Evolutionary conservation across 2,329 filamentous ascomycete genomes (phyloP).

Genomic region (Aspergillus novofumigatus): DNA sequence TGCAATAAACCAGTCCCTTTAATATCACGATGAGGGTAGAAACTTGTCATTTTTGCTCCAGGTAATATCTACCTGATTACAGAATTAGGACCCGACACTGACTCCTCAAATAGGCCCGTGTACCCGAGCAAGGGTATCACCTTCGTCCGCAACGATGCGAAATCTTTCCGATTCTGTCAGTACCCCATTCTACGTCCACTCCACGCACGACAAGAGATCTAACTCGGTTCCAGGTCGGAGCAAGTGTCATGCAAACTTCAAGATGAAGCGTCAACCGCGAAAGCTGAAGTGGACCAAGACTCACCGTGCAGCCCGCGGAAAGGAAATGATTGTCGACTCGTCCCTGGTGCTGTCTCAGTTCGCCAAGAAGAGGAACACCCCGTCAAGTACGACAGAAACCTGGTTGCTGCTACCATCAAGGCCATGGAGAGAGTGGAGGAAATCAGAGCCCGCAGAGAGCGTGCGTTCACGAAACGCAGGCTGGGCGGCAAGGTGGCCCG

Average conservation of each 20-base stretch:
- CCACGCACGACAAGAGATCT: not conserved
- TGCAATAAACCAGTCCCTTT: not conserved
- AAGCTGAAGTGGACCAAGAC: conserved; percentile 98
- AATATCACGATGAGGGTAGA: conserved; percentile 40
- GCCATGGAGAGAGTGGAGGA: conserved; percentile 89
- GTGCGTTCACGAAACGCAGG: conserved; percentile 88
- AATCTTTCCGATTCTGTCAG: conserved; percentile 57
- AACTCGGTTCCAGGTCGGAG: conserved; percentile 48
- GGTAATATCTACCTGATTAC: not conserved
- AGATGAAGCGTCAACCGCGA: conserved; percentile 96
- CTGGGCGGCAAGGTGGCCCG: conserved; percentile 76
- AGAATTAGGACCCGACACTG: not conserved
- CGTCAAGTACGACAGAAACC: conserved; percentile 90
- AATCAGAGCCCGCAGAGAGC: conserved; percentile 77
- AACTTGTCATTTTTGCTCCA: conserved; percentile 67
- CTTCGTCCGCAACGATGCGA: conserved; percentile 50
- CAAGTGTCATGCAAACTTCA: conserved; percentile 70
- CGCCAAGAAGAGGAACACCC: conserved; percentile 86
- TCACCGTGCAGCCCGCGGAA: conserved; percentile 78
- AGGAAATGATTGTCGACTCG: conserved; percentile 87
- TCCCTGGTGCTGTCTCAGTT: conserved; percentile 71
- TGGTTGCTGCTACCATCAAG: conserved; percentile 79
- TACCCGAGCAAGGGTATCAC: conserved; percentile 65
- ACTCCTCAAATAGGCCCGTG: conserved; percentile 47
- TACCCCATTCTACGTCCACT: not conserved